Conservation (phyloP, 306 rosid species). For the Prunus campanulata region DNA sequence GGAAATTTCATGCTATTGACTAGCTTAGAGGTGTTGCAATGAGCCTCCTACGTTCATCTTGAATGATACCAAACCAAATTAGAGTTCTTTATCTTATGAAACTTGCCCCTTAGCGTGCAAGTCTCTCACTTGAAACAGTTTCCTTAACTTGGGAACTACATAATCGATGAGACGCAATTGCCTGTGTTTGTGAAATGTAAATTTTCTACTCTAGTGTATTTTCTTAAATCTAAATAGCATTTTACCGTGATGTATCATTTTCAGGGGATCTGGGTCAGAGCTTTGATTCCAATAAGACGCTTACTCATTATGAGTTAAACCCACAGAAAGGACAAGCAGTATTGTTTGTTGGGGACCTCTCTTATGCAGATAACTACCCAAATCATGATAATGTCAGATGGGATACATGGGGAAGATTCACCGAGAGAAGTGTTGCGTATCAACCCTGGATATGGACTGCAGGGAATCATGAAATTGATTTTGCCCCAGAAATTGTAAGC, state of each 20-base stretch:
- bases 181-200: not conserved
- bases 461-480: conserved; percentile 92
- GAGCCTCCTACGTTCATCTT: no score
- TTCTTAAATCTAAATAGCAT: not conserved
- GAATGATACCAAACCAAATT: not conserved
- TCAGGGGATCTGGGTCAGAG: conserved; percentile 92
- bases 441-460: conserved; percentile 99
- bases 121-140: not conserved
- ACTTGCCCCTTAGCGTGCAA: not conserved
- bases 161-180: no score
- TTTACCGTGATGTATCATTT: not conserved
- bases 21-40: no score
- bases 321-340: conserved; percentile 62
- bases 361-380: conserved; percentile 74
- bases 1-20: not conserved
- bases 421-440: conserved; percentile 83
- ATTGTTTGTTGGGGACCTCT: conserved; percentile 78
- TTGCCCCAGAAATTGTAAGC: conserved; percentile 68
- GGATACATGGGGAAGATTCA: conserved; percentile 88
- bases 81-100: not conserved
- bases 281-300: conserved; percentile 73
- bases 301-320: conserved; percentile 65
- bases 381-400: conserved; percentile 68
- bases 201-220: no score
- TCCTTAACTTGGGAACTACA: no score